phyloP scores from a whole-genome alignment of 2,329 filamentous ascomycete species.

The Pseudogymnoascus sp. region DNA sequence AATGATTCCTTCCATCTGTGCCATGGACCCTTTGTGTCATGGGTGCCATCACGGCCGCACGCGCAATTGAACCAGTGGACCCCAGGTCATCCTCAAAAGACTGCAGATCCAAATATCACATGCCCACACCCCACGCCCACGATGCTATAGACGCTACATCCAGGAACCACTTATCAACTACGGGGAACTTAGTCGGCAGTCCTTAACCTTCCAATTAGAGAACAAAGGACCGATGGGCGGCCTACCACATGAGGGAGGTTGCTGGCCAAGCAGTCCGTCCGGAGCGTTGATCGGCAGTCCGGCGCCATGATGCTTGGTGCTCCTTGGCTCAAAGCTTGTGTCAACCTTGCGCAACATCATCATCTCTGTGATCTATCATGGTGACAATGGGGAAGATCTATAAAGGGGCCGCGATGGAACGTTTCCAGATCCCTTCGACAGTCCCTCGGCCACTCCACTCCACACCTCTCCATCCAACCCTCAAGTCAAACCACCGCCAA shows the following conservation, averaged over 20 bases:
- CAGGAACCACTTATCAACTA: neutral
- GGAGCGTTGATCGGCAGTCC: conserved; percentile 1
- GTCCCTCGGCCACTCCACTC: neutral
- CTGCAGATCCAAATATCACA: conserved; percentile 3
- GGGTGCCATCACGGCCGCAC: neutral
- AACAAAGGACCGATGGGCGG: neutral
- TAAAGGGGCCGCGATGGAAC: neutral
- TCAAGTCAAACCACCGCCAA: neutral
- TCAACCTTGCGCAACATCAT: neutral
- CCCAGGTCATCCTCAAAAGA: neutral
- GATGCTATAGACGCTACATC: neutral
- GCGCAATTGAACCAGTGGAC: neutral
- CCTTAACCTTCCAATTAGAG: neutral
- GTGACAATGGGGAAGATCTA: neutral
- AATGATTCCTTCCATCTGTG: neutral
- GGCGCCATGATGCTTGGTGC: neutral
- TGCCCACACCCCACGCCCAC: neutral
- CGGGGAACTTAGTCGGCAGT: neutral
- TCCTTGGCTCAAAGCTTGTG: neutral
- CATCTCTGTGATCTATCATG: neutral
- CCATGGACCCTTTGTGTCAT: neutral
- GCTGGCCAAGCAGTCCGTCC: neutral
- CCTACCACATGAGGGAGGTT: conserved; percentile 6
- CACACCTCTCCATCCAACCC: neutral
- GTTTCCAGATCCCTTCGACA: neutral